A percentile compares a stretch with the other conserved stretches of the same genome.
phyloP scores from a whole-genome alignment of 2,329 filamentous ascomycete genomes.

The Aspergillus sp. region DNA sequence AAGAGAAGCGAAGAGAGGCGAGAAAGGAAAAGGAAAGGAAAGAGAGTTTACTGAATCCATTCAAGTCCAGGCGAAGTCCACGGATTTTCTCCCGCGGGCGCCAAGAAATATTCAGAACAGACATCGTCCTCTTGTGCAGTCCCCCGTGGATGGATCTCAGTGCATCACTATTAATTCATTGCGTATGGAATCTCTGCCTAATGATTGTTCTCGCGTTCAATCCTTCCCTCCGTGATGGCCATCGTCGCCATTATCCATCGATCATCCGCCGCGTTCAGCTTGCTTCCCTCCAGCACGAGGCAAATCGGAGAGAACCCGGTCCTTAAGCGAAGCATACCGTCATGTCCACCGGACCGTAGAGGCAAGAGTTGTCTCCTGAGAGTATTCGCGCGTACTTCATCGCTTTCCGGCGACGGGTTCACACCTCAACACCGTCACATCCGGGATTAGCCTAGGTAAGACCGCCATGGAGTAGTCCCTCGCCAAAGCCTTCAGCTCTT shows the following conservation, averaged over 20 bases:
- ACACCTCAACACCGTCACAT: too few species aligned
- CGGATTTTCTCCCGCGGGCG: conserved; percentile 2
- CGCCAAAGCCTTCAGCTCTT: too few species aligned
- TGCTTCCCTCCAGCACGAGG: neutral
- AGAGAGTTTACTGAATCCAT: neutral
- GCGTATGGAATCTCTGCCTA: conserved; percentile 1
- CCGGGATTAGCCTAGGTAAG: too few species aligned
- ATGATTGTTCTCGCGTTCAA: neutral
- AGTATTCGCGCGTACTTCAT: too few species aligned
- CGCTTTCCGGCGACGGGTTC: too few species aligned
- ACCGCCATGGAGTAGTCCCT: too few species aligned
- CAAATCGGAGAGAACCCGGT: neutral
- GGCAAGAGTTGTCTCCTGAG: too few species aligned
- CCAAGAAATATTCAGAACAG: neutral
- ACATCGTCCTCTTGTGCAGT: neutral
- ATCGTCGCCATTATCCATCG: neutral
- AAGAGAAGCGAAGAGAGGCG: neutral
- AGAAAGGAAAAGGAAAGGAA: neutral
- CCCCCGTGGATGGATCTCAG: neutral
- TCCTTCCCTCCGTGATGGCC: neutral
- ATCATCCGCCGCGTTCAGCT: neutral
- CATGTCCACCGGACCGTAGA: too few species aligned
- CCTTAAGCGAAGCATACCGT: too few species aligned
- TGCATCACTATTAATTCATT: neutral
- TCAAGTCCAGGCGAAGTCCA: neutral